Conservation (phyloP, 306 rosid species). For the Fragaria ananassa region DNA sequence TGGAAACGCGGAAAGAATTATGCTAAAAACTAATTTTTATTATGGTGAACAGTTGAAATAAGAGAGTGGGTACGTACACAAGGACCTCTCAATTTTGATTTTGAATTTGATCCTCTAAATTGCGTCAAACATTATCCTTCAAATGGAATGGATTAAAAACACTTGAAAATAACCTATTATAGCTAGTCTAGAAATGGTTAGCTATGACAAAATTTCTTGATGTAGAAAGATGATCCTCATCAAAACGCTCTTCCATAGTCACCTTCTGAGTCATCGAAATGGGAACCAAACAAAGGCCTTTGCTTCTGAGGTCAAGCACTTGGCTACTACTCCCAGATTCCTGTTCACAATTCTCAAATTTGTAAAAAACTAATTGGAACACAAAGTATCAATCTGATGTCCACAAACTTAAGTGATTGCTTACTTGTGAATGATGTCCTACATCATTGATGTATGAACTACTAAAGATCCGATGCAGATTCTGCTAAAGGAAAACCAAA, state of each 20-base stretch:
- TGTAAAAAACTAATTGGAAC: background rate
- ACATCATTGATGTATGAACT: conserved; percentile 25
- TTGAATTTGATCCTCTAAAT: background rate
- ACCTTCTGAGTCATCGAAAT: conserved; percentile 30
- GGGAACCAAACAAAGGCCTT: conserved; percentile 49
- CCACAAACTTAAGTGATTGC: background rate
- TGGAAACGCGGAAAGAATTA: too few relatives aligned
- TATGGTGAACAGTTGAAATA: background rate
- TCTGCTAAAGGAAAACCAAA: conserved; percentile 17
- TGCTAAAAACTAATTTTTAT: background rate
- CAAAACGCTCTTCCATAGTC: conserved; percentile 23
- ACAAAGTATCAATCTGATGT: background rate
- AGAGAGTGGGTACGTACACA: background rate
- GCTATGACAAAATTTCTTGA: conserved; percentile 18
- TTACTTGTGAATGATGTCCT: conserved; percentile 31
- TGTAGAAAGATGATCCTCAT: conserved; percentile 16
- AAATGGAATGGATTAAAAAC: background rate
- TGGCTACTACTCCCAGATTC: conserved; percentile 22
- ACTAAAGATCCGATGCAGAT: conserved; percentile 32
- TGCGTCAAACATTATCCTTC: background rate
- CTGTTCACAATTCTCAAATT: conserved; percentile 19
- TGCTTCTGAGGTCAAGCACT: conserved; percentile 34
- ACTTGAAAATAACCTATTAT: background rate
- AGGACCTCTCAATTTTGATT: background rate
- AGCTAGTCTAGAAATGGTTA: conserved; percentile 5